Base-by-base conservation (phyloP, 2,329 filamentous ascomycete species). In the Calonectria ilicicola region DNA sequence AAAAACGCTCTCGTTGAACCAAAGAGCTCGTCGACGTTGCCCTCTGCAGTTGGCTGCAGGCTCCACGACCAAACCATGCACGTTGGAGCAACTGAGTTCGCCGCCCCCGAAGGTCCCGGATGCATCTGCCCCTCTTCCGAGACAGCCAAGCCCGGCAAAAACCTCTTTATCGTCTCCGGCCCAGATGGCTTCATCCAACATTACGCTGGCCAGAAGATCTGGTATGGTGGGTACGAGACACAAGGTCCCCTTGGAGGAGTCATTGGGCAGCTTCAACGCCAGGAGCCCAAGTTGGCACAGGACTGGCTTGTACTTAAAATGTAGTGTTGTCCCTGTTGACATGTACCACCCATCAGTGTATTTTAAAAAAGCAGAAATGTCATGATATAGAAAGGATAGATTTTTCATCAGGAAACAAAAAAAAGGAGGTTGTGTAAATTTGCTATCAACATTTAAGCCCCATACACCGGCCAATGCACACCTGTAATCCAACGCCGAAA, bases 161-260 rank as follows among this genome's bases (percentile, higher is more conserved):
- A 92, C 72, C 82, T 98, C 23, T 86, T 98, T n/a, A 87, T 98
- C 69, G 90, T 98, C 1, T 98, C 95, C 0, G 97, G 97, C 0
- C 96, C 97, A 0, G 95, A 98, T 67, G 96, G 97, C 0, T 98
- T 98, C 84, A 89, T 98, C 46, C 89, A 90, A 51, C 90, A 93
- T 75, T 94, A 94, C 84, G 95, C 95, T 2, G 96, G 97, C 1
- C 73, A 92, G 12, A 98, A 98, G 84, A 84, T 90, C 3, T 97
- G 95, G 94, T 86, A 88, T 14, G 89, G 89, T 32, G 95, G 95
- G 0, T 86, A 86, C 70, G 93, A 98, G 83, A 87, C 90, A 14
- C 95, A 98, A 80, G 96, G 96, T 0, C 88, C 90, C 0, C 84
- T 98, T 0, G 89, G 90, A 7, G 96, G 96, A 0, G 82, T 95